Percentiles rank a stretch among this genome's conserved stretches.
These are phyloP conservation scores for Hawksworthiomyces lignivorus DNA, from an alignment of 2,329 filamentous ascomycete species.

Conservation along the genomic window DNA sequence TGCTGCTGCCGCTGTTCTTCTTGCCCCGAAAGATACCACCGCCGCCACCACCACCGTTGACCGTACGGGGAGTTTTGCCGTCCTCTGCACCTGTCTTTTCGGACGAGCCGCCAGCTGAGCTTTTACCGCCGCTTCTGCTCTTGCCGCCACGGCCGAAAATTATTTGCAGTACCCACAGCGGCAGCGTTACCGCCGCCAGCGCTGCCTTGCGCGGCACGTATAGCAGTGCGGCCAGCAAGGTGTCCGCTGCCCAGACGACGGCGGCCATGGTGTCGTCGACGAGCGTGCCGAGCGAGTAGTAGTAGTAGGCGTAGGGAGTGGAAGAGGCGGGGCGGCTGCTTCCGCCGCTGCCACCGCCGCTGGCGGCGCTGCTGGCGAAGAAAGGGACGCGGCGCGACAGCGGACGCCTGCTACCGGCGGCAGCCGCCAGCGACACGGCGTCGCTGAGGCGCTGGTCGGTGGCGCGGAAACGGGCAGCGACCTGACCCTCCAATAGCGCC, in stretches of 20 bases:
- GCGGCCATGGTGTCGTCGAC: slow-evolving; percentile 23
- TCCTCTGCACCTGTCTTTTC: not conserved
- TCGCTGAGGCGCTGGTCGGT: slow-evolving; percentile 68
- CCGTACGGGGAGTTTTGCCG: too few relatives aligned
- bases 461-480: slow-evolving; percentile 64
- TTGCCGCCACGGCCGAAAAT: not conserved
- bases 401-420: slow-evolving; percentile 51
- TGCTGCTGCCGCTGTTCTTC: not conserved
- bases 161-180: not conserved
- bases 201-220: slow-evolving; percentile 11
- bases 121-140: not conserved
- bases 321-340: too few relatives aligned
- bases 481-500: slow-evolving; percentile 65
- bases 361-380: slow-evolving; percentile 13
- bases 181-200: not conserved
- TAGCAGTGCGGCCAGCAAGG: not conserved
- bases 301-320: too few relatives aligned
- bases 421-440: slow-evolving; percentile 71
- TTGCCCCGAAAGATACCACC: not conserved
- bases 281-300: slow-evolving; percentile 22
- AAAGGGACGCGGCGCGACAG: slow-evolving; percentile 21
- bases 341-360: too few relatives aligned
- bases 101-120: too few relatives aligned
- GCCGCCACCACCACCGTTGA: not conserved
- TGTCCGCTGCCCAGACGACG: not conserved